These are phyloP conservation scores for Pichia exigua DNA, from an alignment of 805 yeast genomes.

Conservation along the genomic window DNA sequence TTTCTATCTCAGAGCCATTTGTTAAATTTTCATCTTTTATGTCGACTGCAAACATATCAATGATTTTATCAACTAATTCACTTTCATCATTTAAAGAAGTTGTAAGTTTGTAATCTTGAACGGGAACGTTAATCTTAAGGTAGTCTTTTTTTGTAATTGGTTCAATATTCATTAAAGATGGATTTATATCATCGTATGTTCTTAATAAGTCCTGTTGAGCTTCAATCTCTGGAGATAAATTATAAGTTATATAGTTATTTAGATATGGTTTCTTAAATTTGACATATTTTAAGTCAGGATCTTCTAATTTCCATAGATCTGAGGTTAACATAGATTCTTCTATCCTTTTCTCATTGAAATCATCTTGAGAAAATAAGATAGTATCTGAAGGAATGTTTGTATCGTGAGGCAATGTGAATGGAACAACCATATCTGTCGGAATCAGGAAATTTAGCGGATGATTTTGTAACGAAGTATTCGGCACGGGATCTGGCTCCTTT, in stretches of 20 bases:
- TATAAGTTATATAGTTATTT: too few species aligned
- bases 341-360: not conserved
- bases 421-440: conserved; percentile 31
- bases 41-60: not conserved
- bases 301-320: conserved; percentile 18
- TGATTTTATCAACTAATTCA: not conserved
- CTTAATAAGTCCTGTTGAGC: not conserved
- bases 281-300: conserved; percentile 17
- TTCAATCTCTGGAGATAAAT: not conserved
- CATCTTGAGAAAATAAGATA: conserved; percentile 6
- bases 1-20: too few species aligned
- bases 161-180: not conserved
- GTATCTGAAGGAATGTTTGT: conserved; percentile 6
- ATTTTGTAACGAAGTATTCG: conserved; percentile 18
- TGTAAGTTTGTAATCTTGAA: not conserved
- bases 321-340: conserved; percentile 12
- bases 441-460: conserved; percentile 31
- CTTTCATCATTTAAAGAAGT: conserved; percentile 1
- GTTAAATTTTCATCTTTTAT: not conserved
- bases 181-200: not conserved
- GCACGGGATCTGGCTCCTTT: not conserved
- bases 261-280: conserved; percentile 31
- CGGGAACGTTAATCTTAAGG: conserved; percentile 10
- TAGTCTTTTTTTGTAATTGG: conserved; percentile 15
- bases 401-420: conserved; percentile 24